Evolutionary conservation across 192 early-diverging fungal species (phyloP).

Genomic region (Entomortierella beljakovae): DNA sequence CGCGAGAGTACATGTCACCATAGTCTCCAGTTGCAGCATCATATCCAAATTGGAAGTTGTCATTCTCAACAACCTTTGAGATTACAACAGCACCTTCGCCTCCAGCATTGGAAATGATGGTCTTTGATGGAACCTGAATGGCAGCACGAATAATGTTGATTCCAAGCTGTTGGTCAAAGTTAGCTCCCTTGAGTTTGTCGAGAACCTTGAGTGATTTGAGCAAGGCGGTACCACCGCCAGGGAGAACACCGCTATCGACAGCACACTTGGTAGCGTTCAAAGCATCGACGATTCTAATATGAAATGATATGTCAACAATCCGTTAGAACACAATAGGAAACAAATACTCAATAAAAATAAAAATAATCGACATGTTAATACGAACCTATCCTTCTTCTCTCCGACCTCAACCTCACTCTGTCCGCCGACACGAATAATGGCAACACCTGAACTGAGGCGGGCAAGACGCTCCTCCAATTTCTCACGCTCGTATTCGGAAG

Average conservation of each 20-base stretch:
- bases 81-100: constrained; percentile 97
- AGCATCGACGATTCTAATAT: constrained; percentile 88
- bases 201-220: constrained; percentile 93
- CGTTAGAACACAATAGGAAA: too few species aligned
- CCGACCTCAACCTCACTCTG: constrained; percentile 99
- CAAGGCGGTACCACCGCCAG: constrained; percentile 97
- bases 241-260: constrained; percentile 99
- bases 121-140: constrained; percentile 92
- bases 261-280: constrained; percentile 99
- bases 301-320: background rate
- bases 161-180: constrained; percentile 99
- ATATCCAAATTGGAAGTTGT: constrained; percentile 93
- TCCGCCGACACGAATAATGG: constrained; percentile 99
- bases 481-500: constrained; percentile 99
- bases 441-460: constrained; percentile 98
- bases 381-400: constrained; percentile 98
- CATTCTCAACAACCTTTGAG: constrained; percentile 91
- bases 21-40: constrained; percentile 94
- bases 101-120: constrained; percentile 98
- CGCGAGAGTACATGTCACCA: constrained; percentile 96
- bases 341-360: background rate
- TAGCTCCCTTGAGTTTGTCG: constrained; percentile 84
- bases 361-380: background rate
- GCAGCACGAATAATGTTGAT: constrained; percentile 97
- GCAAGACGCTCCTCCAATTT: constrained; percentile 99